phyloP scores from a whole-genome alignment of 1,284 basidiomycete genomes.

The Sporisorium exsertum region DNA sequence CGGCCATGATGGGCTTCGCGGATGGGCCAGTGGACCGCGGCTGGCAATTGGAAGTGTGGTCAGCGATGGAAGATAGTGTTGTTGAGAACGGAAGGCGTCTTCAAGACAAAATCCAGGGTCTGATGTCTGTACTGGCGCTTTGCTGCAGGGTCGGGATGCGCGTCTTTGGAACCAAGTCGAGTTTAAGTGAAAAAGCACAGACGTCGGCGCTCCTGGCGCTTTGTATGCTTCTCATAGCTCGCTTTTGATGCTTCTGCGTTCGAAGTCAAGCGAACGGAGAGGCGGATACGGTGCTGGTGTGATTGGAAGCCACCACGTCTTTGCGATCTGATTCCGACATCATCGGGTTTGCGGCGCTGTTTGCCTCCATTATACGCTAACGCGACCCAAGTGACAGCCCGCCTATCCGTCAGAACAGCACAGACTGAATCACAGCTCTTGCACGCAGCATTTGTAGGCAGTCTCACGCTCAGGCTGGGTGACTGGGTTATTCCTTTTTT shows the following conservation, averaged over 20 bases:
- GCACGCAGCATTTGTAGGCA: not conserved
- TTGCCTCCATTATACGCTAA: not conserved
- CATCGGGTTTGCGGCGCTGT: too few species aligned
- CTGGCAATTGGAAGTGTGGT: too few species aligned
- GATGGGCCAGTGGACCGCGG: too few species aligned
- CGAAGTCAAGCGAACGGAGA: not conserved
- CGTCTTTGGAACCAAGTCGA: not conserved
- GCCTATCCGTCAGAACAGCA: not conserved
- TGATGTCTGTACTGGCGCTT: not conserved
- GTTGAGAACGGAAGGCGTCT: not conserved
- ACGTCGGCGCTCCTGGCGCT: not conserved
- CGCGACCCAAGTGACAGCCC: not conserved
- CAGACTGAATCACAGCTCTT: not conserved
- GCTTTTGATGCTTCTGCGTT: too few species aligned
- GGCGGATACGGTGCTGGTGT: not conserved
- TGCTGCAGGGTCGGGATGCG: constrained; percentile 4
- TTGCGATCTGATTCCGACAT: too few species aligned
- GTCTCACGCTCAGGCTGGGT: not conserved
- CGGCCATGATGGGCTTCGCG: constrained; percentile 21
- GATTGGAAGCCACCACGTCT: too few species aligned
- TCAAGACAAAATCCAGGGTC: constrained; percentile 7
- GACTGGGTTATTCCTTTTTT: too few species aligned
- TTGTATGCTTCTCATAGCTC: not conserved
- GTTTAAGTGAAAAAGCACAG: not conserved
- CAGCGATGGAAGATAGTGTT: not conserved